Conservation (phyloP, 768 basidiomycete species). For the Botryobasidium botryosum region DNA sequence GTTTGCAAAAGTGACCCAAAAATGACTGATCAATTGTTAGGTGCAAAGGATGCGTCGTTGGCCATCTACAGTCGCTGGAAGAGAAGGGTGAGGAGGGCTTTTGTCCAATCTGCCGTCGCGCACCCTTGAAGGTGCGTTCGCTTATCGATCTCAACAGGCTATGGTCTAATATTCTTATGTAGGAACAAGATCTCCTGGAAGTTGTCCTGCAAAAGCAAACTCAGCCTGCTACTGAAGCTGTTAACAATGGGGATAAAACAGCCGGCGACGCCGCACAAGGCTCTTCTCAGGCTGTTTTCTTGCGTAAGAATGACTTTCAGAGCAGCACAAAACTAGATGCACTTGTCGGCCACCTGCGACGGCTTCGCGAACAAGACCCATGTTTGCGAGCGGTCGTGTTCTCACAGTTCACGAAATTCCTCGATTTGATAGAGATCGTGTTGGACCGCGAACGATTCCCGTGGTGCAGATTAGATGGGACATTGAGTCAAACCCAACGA, state of each 20-base stretch:
- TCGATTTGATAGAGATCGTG: slow-evolving; percentile 60
- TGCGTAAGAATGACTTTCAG: slow-evolving; percentile 69
- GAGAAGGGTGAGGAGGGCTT: slow-evolving; percentile 50
- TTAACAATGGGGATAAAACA: slow-evolving; percentile 6
- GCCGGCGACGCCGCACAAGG: slow-evolving; percentile 13
- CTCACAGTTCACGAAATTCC: slow-evolving; percentile 77
- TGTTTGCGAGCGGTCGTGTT: slow-evolving; percentile 74
- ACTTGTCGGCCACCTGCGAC: slow-evolving; percentile 53
- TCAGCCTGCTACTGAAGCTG: slow-evolving; percentile 3
- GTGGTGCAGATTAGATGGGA: slow-evolving; percentile 77
- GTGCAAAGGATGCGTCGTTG: slow-evolving; percentile 81
- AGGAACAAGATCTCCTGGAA: slow-evolving; percentile 49
- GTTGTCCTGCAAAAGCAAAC: slow-evolving; percentile 26
- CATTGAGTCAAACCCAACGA: slow-evolving; percentile 76
- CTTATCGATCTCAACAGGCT: neutral
- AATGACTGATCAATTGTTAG: slow-evolving; percentile 23
- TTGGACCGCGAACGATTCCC: slow-evolving; percentile 52
- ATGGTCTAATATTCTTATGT: neutral
- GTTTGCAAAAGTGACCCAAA: neutral
- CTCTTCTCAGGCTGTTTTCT: slow-evolving; percentile 27
- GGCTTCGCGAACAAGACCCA: slow-evolving; percentile 46
- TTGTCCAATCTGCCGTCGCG: slow-evolving; percentile 67
- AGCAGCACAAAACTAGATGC: slow-evolving; percentile 88
- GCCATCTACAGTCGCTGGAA: slow-evolving; percentile 49
- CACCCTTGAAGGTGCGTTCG: slow-evolving; percentile 39